Base-by-base conservation (phyloP, 2,329 filamentous ascomycete genomes). In the Fusarium mundagurra region DNA sequence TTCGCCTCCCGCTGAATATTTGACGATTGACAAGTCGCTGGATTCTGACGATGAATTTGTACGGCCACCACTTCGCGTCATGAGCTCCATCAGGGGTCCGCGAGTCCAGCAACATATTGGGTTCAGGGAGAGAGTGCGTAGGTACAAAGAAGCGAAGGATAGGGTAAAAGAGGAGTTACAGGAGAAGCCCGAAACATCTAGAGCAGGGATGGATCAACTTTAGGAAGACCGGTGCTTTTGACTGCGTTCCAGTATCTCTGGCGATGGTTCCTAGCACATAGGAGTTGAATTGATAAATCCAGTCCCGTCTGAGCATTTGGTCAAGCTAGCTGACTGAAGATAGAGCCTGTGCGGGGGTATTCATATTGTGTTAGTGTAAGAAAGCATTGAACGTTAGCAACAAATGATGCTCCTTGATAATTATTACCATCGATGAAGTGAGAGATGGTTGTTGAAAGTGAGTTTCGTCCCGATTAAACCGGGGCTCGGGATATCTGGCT, bases 11-110 rank as follows among this genome's bases (percentile, higher is more conserved):
- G 53, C 53, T 4, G 67, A 73, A 22, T 68, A 77, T 24, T 38
- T 53, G 17, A 62, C 41, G 7, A 58, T 38, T 36, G 72, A 74
- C 39, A 76, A 76, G 57, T 59, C 67, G 13, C 45, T 47, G 24
- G 63, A 72, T 38, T 70, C 74, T n/a, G 70, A 75, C 16, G 77
- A 78, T 18, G 71, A 81, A 6, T 71, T 77, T 43, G 43, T 71
- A 27, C 64, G 68, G 20, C 74, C 69, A 22, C 79, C 80, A 31
- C 63, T 80, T 58, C 75, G 80, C 34, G 67, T 78, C 57, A 79
- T 80, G 73, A 81, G 79, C 50, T 80, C 79, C 22, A 68, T 81
- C 33, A 77, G 80, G 27, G 80, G 80, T 11, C 77, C 75, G 6
- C 77, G 80, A 6, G 78, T 81, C 10, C 76, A 78, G 34, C 73